These are phyloP conservation scores for Ceratobasidium sp. DNA, from an alignment of 1,284 basidiomycete genomes.

Conservation along the genomic window DNA sequence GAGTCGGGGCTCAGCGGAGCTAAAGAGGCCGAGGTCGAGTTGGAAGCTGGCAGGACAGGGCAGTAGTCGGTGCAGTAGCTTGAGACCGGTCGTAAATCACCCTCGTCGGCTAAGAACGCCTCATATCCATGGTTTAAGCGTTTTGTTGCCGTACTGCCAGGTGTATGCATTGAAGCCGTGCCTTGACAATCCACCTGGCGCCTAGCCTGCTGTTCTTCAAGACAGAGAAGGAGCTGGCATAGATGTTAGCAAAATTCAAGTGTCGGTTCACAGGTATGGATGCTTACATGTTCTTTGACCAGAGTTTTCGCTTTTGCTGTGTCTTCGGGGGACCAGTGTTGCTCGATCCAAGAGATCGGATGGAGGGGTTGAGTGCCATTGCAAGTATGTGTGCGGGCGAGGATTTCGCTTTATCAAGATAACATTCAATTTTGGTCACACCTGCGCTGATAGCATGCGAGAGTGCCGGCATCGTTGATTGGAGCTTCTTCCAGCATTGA, in stretches of 20 bases:
- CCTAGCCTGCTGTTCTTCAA: constrained; percentile 11
- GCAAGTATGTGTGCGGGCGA: constrained; percentile 21
- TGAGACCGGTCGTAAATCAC: constrained; percentile 7
- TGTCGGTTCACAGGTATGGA: background rate
- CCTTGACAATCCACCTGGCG: background rate
- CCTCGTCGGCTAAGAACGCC: constrained; percentile 6
- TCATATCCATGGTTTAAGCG: background rate
- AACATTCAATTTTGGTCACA: constrained; percentile 35
- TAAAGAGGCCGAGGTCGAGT: background rate
- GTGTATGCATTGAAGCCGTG: background rate
- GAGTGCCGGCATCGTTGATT: constrained; percentile 18
- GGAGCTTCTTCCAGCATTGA: constrained; percentile 3
- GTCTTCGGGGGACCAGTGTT: constrained; percentile 37
- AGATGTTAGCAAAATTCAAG: background rate
- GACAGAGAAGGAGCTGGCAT: background rate
- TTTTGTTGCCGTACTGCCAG: background rate
- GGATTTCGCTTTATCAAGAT: constrained; percentile 11
- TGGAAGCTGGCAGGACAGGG: background rate
- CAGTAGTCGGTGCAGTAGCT: constrained; percentile 5
- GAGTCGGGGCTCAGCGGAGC: too few species aligned
- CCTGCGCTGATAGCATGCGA: constrained; percentile 20
- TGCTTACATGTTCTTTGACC: constrained; percentile 13
- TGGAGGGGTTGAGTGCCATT: constrained; percentile 43
- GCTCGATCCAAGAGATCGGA: constrained; percentile 27
- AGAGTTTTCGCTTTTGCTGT: background rate